phyloP scores from a whole-genome alignment of 257 asterid species.

The Vinca minor region DNA sequence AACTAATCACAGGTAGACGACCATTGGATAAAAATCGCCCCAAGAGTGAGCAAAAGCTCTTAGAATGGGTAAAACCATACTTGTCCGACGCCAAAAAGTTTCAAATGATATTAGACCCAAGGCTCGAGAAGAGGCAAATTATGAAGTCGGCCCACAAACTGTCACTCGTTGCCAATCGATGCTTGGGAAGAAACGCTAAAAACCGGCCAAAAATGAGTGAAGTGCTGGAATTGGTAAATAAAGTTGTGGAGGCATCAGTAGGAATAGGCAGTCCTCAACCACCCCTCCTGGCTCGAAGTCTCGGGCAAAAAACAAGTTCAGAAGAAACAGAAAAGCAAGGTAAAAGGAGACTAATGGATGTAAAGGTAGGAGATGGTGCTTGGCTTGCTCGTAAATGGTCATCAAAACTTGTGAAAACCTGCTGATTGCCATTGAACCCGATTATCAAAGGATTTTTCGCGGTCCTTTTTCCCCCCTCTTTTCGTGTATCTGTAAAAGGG shows the following conservation, averaged over 20 bases:
- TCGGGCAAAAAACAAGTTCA: conserved; percentile 12
- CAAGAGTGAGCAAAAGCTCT: conserved; percentile 71
- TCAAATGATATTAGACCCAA: conserved; percentile 68
- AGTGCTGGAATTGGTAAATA: conserved; percentile 63
- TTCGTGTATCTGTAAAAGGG: neutral
- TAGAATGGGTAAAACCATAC: conserved; percentile 78
- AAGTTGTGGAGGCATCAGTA: conserved; percentile 44
- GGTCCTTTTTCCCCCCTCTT: neutral
- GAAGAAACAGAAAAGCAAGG: conserved; percentile 33
- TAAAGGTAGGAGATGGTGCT: conserved; percentile 38
- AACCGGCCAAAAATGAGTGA: conserved; percentile 93
- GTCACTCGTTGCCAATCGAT: conserved; percentile 77
- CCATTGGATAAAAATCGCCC: conserved; percentile 85
- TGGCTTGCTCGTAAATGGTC: conserved; percentile 54
- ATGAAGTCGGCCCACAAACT: conserved; percentile 77
- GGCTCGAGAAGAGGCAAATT: conserved; percentile 50
- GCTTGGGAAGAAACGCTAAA: conserved; percentile 61
- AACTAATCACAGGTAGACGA: conserved; percentile 83
- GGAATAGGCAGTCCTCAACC: conserved; percentile 47
- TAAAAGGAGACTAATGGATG: conserved; percentile 45
- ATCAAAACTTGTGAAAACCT: conserved; percentile 42
- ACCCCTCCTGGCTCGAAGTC: conserved; percentile 29
- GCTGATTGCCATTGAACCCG: conserved; percentile 21
- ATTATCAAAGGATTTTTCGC: neutral
- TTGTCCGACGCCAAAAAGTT: conserved; percentile 73